Evolutionary conservation across 257 asterid genomes (phyloP), one percentile per base, ranked within the genome.

Genomic region (Capsicum rhomboideum): DNA sequence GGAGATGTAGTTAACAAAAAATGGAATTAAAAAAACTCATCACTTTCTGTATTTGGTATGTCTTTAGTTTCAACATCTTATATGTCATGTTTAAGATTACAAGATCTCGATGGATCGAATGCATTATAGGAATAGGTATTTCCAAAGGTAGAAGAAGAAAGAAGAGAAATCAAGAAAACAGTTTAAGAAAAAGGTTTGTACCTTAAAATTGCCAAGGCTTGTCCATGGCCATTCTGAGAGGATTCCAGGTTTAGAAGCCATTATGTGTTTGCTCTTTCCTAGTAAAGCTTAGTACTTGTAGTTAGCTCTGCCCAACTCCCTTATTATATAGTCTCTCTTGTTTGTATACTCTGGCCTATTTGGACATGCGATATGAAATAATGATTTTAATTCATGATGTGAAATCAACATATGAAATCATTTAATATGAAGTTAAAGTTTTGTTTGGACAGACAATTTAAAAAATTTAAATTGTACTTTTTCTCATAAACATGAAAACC

Each of bases 221-320:
- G 89, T 89, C 98, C 98, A 94, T 61, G 98, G 98, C 97, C 97
- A 94, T 37, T 94, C 95, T 10, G 97, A 89, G 18, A 94, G 93
- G 28, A 93, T 14, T 12, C 98, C 97, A 14, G 97, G 98, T 80
- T 58, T 93, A n/a, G 96, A 53, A 12, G 97, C 98, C 97, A 94
- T 94, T 34, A 5, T 66, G 3, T 31, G 44, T 31, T 26, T 63
- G 71, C 71, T 26, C 71, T n/a, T 64, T 14, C 42, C 72, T 28
- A 0, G 21, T 29, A 29, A 14, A 64, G 9, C 72, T 12, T 5
- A 31, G 3, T 14, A 31, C 46, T 66, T 34, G 8, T 17, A 66
- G 23, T 0, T 1, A 26, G 10, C 40, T 63, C 20, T 23, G 2
- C 0, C 71, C n/a, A 72, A 21, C 9, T 42, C 42, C 1, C 18